These are phyloP conservation scores for Domatiomyces catenatus DNA, from an alignment of 2,329 filamentous ascomycete species.

Conservation along the genomic window DNA sequence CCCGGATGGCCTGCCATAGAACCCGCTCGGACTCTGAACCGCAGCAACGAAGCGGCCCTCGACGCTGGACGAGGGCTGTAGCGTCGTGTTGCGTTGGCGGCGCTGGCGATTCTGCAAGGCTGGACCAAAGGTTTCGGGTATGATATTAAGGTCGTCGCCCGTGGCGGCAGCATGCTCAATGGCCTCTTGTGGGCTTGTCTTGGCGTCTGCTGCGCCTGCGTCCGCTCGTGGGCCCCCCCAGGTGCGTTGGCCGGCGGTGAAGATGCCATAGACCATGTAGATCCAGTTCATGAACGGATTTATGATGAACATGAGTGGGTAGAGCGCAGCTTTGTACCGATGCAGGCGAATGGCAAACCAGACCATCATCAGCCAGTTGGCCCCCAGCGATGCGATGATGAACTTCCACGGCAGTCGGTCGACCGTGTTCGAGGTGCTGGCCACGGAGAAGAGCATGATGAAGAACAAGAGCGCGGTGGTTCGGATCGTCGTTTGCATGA, in stretches of 20 bases:
- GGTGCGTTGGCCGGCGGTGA: conserved; percentile 82
- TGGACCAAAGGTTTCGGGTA: conserved; percentile 65
- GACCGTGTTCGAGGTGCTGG: conserved; percentile 67
- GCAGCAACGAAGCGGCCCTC: conserved; percentile 67
- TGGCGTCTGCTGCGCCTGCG: conserved; percentile 60
- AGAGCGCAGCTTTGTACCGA: conserved; percentile 86
- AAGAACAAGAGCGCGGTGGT: conserved; percentile 90
- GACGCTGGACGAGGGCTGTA: conserved; percentile 59
- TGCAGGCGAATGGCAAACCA: conserved; percentile 82
- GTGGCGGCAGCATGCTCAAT: conserved; percentile 62
- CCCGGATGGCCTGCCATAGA: conserved; percentile 36
- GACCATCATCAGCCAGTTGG: conserved; percentile 92
- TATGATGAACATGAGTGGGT: conserved; percentile 85
- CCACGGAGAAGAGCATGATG: conserved; percentile 74
- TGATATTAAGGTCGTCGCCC: conserved; percentile 79
- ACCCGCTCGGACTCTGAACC: conserved; percentile 50
- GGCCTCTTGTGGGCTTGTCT: conserved; percentile 67
- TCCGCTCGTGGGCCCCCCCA: conserved; percentile 92
- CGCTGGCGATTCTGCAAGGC: conserved; percentile 21
- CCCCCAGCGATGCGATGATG: conserved; percentile 76
- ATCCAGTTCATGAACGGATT: conserved; percentile 98
- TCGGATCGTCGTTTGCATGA: conserved; percentile 91
- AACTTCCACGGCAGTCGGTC: conserved; percentile 77
- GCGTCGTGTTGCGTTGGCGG: conserved; percentile 24
- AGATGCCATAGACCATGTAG: conserved; percentile 95